phyloP scores from a whole-genome alignment of 106 monocot genomes.

The Allium sativum region DNA sequence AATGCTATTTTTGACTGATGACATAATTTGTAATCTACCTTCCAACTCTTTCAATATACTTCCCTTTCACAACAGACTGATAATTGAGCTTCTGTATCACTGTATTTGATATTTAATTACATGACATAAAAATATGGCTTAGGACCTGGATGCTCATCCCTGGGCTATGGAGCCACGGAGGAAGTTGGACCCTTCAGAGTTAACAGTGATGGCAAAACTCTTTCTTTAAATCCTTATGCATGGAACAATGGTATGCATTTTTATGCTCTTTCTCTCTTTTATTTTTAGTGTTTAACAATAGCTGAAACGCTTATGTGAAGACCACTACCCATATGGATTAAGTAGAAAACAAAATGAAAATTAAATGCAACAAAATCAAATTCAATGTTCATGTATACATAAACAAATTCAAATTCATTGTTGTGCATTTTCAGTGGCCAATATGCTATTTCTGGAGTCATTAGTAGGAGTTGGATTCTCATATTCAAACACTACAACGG shows the following conservation, averaged over 20 bases:
- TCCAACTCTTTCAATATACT: too few species aligned
- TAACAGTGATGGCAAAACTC: constrained; percentile 37
- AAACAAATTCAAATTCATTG: too few species aligned
- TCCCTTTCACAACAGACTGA: too few species aligned
- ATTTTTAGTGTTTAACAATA: background rate
- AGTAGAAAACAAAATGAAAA: background rate
- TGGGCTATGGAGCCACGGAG: constrained; percentile 52
- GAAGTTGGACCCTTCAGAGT: constrained; percentile 54
- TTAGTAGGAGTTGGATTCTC: constrained; percentile 48
- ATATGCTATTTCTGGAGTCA: constrained; percentile 40
- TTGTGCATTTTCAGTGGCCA: constrained; percentile 26
- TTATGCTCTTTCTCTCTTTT: too few species aligned
- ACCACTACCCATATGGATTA: background rate
- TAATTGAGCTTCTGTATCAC: too few species aligned
- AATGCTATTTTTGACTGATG: too few species aligned
- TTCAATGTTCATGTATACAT: too few species aligned
- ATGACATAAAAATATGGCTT: too few species aligned
- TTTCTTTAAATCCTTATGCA: constrained; percentile 29
- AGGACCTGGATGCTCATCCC: constrained; percentile 60
- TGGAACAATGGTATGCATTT: constrained; percentile 31
- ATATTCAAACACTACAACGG: constrained; percentile 29
- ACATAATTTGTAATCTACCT: too few species aligned
- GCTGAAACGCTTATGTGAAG: background rate
- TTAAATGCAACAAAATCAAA: too few species aligned
- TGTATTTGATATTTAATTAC: too few species aligned